Evolutionary conservation across 139 green algal species (phyloP), one percentile per base, ranked within the genome.

Genomic region (Pseudopediastrum boryanum): DNA sequence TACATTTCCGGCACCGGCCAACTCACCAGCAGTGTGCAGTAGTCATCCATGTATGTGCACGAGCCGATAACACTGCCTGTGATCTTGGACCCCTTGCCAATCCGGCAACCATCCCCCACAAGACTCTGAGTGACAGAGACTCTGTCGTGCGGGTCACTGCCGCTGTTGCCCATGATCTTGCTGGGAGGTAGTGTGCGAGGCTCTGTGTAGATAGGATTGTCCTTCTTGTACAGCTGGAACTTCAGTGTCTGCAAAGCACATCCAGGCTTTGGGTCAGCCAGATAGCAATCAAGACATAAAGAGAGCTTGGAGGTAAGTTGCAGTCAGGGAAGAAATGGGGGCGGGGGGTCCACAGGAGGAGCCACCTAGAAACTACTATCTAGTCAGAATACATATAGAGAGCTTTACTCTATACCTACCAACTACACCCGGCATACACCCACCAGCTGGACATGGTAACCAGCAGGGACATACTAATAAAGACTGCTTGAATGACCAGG

Each of bases 151-250:
- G 19, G 16, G 48, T 58, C 48, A 58, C 21, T 70, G 89, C 10
- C 78, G 81, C 58, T 87, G 35, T 51, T 52, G 33, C 71, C 71
- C 35, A n/a, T 43, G 25, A 97, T 83, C 83, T 97, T 95, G 50
- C 92, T 91, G 44, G 95, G 95, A 3, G 95, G 95, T 74, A 98
- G 88, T 82, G 94, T 96, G 76, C 95, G 89, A 12, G 95, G 92
- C 13, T 90, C 95, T 8, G 93, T 98, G 92, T 96, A 98, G 85
- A 98, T 96, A 62, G 95, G 95, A 13, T 83, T 80, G 69, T 92
- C 65, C 13, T 88, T 63, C 42, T 93, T 85, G 77, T 89, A 93
- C 81, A 93, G 90, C 43, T 83, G 75, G 75, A 93, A 89, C 67
- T 72, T 46, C 42, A 81, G 75, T 27, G 77, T 78, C 66, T 93